Evolutionary conservation across 1,284 basidiomycete species (phyloP), one percentile per base, ranked within the genome.

Genomic region (Grifola frondosa): DNA sequence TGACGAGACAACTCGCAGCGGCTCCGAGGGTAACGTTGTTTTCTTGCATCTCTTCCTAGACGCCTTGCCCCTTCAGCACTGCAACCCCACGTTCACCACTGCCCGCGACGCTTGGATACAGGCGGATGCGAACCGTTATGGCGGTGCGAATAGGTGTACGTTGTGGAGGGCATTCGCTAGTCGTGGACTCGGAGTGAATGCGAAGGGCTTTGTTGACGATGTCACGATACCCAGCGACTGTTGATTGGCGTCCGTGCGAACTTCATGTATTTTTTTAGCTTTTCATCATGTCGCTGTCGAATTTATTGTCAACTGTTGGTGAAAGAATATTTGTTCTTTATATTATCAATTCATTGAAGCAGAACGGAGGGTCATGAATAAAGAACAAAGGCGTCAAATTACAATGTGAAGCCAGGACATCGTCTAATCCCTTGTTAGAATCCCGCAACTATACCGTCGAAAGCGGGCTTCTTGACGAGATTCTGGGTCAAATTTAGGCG

Each of bases 71-170:
- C 59, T 77, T 16, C 72, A 75, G 59, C 75, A 74, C 11, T 78
- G 76, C 63, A 75, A 75, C 61, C 75, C 76, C 5, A 76, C 71
- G 11, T 70, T 66, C 49, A 28, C 54, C 21, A 55, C 60, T 23
- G 67, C 73, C 5, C 74, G 77, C 39, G 67, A 75, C 47, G 75
- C 75, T 13, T 77, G 73, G 71, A 73, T 78, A 39, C 75, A 77
- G 58, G 75, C 77, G 20, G 77, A 80, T 47, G 63, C 57, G n/a
- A 77, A 76, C 59, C 64, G 74, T 15, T 78, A 62, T 52, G 56
- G 37, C 3, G 75, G 77, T 32, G 70, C 67, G n/a, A 73, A 80
- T 56, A 63, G 54, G 42, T 78, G 77, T 50, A 53, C 62, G 2
- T 54, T 79, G 26, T 77, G 70, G 69, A 68, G 62, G 11, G 69